A percentile compares a stretch with the other conserved stretches of the same genome.
Evolutionary conservation across 2,329 filamentous ascomycete genomes (phyloP).

Genomic region (Leptographium flavum): DNA sequence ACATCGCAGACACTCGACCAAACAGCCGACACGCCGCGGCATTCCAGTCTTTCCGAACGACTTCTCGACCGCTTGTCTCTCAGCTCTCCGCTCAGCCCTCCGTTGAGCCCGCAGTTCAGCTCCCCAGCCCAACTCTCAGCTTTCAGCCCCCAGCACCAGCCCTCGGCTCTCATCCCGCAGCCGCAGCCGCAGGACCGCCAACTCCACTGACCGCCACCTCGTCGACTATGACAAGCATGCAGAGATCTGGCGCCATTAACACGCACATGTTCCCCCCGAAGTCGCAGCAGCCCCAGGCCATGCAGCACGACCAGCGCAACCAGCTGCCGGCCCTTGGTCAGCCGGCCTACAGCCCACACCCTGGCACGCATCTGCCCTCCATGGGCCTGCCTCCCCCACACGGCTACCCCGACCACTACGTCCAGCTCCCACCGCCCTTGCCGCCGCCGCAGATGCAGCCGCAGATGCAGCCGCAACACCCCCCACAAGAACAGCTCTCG

Average conservation of each 20-base stretch:
- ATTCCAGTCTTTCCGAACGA: no score
- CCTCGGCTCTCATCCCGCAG: no score
- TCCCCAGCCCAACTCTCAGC: no score
- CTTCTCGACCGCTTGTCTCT: no score
- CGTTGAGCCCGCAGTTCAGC: no score
- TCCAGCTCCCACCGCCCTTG: constrained; percentile 1
- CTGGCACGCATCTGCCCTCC: constrained; percentile 6
- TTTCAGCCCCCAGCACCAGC: no score
- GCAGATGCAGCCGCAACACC: not conserved
- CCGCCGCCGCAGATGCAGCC: constrained; percentile 1
- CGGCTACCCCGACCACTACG: constrained; percentile 9
- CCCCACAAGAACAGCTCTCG: constrained; percentile 2
- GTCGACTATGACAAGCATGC: no score
- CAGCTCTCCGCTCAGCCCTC: no score
- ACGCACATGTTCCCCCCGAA: not conserved
- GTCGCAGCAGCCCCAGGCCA: not conserved
- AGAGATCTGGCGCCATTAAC: no score
- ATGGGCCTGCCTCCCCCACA: constrained; percentile 10
- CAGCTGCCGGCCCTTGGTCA: constrained; percentile 7
- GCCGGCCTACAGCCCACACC: constrained; percentile 3
- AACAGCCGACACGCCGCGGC: no score
- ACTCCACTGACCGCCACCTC: not conserved
- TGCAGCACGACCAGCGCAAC: constrained; percentile 3
- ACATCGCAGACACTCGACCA: no score
- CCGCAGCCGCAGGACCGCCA: not conserved